phyloP scores from a whole-genome alignment of 768 basidiomycete species.

The Amanita fuliginea region DNA sequence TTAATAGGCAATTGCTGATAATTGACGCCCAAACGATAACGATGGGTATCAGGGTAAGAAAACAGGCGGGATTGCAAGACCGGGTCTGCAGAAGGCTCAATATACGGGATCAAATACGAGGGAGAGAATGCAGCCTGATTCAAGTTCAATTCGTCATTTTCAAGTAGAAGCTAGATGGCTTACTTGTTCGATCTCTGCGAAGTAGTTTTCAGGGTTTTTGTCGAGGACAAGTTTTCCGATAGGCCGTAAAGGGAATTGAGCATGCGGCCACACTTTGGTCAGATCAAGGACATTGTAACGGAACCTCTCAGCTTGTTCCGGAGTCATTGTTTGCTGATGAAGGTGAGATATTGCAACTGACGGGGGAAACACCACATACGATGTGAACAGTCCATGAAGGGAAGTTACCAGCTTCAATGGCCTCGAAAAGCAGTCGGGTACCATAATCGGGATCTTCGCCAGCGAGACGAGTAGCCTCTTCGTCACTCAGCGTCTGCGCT shows the following conservation, averaged over 20 bases:
- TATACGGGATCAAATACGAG: constrained; percentile 77
- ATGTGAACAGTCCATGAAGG: constrained; percentile 88
- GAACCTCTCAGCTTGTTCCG: constrained; percentile 83
- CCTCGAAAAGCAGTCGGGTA: constrained; percentile 64
- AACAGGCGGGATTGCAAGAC: constrained; percentile 92
- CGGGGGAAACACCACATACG: constrained; percentile 27
- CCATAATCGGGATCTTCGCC: constrained; percentile 83
- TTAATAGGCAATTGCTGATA: constrained; percentile 88
- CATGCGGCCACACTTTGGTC: constrained; percentile 89
- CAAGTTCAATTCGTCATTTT: not conserved
- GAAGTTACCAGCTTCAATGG: constrained; percentile 71
- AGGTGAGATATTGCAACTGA: not conserved
- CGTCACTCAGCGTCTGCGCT: constrained; percentile 56
- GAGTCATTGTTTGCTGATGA: constrained; percentile 81
- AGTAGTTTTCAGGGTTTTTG: constrained; percentile 78
- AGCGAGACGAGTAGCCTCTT: constrained; percentile 51
- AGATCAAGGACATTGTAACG: constrained; percentile 86
- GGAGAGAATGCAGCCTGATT: constrained; percentile 75
- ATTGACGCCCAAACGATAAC: constrained; percentile 72
- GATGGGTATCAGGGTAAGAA: constrained; percentile 88
- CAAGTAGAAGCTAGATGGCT: constrained; percentile 15
- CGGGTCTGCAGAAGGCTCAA: constrained; percentile 86
- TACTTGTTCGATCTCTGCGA: constrained; percentile 91
- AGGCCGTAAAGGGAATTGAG: constrained; percentile 77
- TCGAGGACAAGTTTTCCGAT: constrained; percentile 79